Conservation (phyloP, 306 rosid species). For the Hippophae tibetana region DNA sequence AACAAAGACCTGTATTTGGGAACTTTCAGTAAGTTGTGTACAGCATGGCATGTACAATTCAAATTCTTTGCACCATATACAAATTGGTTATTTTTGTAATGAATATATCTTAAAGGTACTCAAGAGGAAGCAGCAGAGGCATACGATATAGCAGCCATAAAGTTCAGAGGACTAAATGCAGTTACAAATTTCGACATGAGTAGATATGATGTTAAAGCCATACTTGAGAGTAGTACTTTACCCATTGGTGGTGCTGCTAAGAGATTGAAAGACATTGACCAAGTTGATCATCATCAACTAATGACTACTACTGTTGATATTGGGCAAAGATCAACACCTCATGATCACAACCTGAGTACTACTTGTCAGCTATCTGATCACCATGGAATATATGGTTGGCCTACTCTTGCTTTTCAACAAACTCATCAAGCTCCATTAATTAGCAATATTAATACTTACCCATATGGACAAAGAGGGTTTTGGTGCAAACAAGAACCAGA, state of each 20-base stretch:
- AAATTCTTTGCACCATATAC: background rate
- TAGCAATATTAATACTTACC: constrained; percentile 12
- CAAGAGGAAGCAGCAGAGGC: constrained; percentile 99
- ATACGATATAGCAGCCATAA: constrained; percentile 86
- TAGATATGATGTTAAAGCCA: constrained; percentile 74
- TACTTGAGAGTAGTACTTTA: constrained; percentile 62
- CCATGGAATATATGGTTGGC: constrained; percentile 31
- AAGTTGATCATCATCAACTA: constrained; percentile 11
- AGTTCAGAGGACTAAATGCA: constrained; percentile 79
- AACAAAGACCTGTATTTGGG: constrained; percentile 88
- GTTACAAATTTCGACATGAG: constrained; percentile 97
- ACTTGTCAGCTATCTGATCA: constrained; percentile 23
- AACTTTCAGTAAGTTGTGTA: constrained; percentile 61
- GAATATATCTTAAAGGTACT: constrained; percentile 33
- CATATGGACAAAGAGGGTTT: constrained; percentile 36
- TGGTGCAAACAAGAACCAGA: constrained; percentile 84
- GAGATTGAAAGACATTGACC: constrained; percentile 62
- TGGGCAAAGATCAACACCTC: constrained; percentile 12
- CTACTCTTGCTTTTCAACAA: constrained; percentile 47
- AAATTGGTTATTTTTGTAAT: no score
- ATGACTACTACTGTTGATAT: constrained; percentile 13
- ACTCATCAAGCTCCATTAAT: background rate
- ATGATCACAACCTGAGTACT: constrained; percentile 21
- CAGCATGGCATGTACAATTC: no score
- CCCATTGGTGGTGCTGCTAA: constrained; percentile 79